Conservation (phyloP, 2,329 filamentous ascomycete species). For the Helicocarpus griseus region DNA sequence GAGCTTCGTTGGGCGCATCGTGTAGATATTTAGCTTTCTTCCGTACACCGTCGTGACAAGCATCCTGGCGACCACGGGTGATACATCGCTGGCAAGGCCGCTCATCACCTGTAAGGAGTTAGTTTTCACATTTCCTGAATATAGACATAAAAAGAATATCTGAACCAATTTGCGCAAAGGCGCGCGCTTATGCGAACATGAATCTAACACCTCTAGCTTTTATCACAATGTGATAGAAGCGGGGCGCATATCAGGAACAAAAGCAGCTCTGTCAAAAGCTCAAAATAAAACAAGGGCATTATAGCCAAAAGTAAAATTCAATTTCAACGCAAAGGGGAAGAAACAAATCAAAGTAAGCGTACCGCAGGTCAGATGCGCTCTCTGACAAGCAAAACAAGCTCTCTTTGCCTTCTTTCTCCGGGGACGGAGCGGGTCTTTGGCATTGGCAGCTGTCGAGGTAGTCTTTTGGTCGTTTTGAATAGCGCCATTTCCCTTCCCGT, state of each 20-base stretch:
- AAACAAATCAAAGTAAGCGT: conserved; percentile 40
- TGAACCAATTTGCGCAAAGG: background rate
- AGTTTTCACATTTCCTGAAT: conserved; percentile 10
- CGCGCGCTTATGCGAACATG: background rate
- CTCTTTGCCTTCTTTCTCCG: conserved; percentile 90
- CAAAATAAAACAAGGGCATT: background rate
- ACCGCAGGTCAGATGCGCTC: conserved; percentile 97
- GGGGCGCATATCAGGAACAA: background rate
- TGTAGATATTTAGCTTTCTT: conserved; percentile 99
- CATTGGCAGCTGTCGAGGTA: conserved; percentile 33
- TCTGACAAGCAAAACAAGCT: conserved; percentile 93
- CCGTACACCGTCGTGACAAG: conserved; percentile 88
- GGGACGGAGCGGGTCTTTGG: conserved; percentile 84
- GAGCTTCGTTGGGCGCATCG: conserved; percentile 80
- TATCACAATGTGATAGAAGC: background rate
- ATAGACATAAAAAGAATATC: background rate
- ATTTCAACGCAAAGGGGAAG: background rate
- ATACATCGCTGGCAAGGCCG: conserved; percentile 89
- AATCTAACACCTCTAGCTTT: background rate
- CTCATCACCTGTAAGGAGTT: conserved; percentile 65
- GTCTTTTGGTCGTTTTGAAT: conserved; percentile 56
- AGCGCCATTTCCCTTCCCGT: conserved; percentile 40
- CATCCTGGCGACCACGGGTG: conserved; percentile 81
- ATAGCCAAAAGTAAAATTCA: background rate
- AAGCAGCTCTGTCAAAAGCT: background rate